phyloP scores from a whole-genome alignment of 2,329 filamentous ascomycete genomes.

The Colletotrichum scovillei region DNA sequence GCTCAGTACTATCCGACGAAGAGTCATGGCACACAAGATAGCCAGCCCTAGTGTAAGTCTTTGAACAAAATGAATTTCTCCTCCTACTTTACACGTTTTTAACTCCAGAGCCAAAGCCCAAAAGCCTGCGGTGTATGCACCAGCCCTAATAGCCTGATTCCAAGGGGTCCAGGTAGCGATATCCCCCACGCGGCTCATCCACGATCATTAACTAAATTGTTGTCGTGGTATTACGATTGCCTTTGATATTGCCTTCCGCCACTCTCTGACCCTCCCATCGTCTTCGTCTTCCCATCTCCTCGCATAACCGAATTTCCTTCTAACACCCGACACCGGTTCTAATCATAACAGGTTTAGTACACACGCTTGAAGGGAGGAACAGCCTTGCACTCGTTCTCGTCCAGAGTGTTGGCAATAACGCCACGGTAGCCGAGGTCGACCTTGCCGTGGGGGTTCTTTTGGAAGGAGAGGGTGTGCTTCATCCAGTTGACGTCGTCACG shows the following conservation, averaged over 20 bases:
- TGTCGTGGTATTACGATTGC: slow-evolving; percentile 31
- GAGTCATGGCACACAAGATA: background rate
- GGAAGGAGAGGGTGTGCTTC: slow-evolving; percentile 98
- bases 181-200: slow-evolving; percentile 11
- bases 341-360: slow-evolving; percentile 68
- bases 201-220: slow-evolving; percentile 30
- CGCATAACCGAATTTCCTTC: slow-evolving; percentile 3
- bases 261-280: background rate
- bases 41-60: background rate
- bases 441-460: slow-evolving; percentile 90
- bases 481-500: slow-evolving; percentile 98
- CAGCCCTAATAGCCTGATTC: slow-evolving; percentile 21
- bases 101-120: slow-evolving; percentile 35
- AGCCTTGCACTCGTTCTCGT: slow-evolving; percentile 95
- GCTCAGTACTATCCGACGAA: background rate
- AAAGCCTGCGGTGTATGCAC: slow-evolving; percentile 30
- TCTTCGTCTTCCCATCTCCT: slow-evolving; percentile 1
- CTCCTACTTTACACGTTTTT: slow-evolving; percentile 35
- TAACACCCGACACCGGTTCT: slow-evolving; percentile 32
- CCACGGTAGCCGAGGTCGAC: slow-evolving; percentile 87
- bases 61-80: slow-evolving; percentile 35
- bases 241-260: slow-evolving; percentile 4
- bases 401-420: slow-evolving; percentile 85
- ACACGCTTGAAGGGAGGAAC: slow-evolving; percentile 97
- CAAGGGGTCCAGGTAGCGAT: slow-evolving; percentile 11